Conservation (phyloP, 176 grass and related monocot genomes). For the Avena insularis region DNA sequence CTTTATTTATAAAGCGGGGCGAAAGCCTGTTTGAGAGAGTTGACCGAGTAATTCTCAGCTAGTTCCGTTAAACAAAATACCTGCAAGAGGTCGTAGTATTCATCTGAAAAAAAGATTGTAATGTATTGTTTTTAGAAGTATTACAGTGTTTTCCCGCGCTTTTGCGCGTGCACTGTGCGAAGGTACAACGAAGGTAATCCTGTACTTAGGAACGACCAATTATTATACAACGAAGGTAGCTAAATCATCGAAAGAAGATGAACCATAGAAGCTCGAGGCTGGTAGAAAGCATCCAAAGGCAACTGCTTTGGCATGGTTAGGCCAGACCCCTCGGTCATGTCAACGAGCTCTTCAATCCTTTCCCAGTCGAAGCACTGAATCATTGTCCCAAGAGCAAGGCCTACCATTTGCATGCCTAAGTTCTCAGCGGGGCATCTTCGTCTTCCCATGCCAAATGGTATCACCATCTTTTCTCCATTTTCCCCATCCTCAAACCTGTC, state of each 20-base stretch:
- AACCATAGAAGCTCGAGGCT: conserved; percentile 27
- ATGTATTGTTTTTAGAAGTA: too few relatives aligned
- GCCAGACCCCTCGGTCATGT: conserved; percentile 45
- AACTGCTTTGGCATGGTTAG: conserved; percentile 45
- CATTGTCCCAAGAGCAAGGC: conserved; percentile 49
- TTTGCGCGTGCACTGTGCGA: too few relatives aligned
- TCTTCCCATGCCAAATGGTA: conserved; percentile 53
- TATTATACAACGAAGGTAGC: not conserved
- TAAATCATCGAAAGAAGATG: conserved; percentile 27
- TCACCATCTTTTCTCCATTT: conserved; percentile 17
- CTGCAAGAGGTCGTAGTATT: too few relatives aligned
- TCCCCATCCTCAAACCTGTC: not conserved
- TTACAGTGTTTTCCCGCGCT: too few relatives aligned
- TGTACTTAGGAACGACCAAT: too few relatives aligned
- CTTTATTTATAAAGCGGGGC: too few relatives aligned
- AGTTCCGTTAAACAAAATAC: too few relatives aligned
- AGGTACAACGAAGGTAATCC: too few relatives aligned
- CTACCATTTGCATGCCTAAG: conserved; percentile 48
- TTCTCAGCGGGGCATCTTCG: conserved; percentile 36
- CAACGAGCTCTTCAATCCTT: conserved; percentile 30
- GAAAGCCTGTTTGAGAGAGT: too few relatives aligned
- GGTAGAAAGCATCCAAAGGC: conserved; percentile 42
- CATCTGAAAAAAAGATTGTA: too few relatives aligned
- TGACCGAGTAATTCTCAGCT: too few relatives aligned
- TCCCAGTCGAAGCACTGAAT: conserved; percentile 56